phyloP scores from a whole-genome alignment of 164 flowering plant species.

The Liquidambar formosana region DNA sequence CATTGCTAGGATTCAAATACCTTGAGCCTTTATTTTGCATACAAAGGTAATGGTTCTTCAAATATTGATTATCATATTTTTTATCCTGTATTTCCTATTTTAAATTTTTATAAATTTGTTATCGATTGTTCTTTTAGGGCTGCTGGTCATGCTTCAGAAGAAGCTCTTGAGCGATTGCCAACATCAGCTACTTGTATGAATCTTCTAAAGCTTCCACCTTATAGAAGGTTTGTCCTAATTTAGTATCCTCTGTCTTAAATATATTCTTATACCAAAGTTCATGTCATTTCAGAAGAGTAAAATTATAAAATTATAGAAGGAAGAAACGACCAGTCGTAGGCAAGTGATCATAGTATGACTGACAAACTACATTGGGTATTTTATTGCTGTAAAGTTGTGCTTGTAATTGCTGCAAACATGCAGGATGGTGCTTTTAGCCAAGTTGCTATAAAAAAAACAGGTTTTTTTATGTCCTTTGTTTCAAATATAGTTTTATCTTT shows the following conservation, averaged over 20 bases:
- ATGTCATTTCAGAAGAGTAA: neutral
- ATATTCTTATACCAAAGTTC: neutral
- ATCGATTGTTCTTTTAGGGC: conserved; percentile 46
- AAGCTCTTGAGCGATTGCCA: conserved; percentile 85
- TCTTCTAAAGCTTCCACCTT: conserved; percentile 97
- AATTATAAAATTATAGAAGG: neutral
- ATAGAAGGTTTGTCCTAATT: conserved; percentile 60
- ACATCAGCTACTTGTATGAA: conserved; percentile 99
- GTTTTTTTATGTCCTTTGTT: no score
- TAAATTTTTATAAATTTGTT: conserved; percentile 1
- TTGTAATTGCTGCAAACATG: no score
- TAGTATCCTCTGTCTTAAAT: neutral
- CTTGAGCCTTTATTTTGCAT: conserved; percentile 93
- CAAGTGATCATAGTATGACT: neutral
- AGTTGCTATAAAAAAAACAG: no score
- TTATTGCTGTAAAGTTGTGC: no score
- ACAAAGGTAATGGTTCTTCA: conserved; percentile 55
- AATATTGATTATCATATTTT: neutral
- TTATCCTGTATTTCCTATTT: neutral
- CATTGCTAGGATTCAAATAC: conserved; percentile 84
- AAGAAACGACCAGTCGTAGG: neutral
- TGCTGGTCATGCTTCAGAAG: conserved; percentile 79
- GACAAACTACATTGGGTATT: no score
- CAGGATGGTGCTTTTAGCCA: no score
- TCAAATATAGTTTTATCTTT: no score